These are phyloP conservation scores for Zostera marina DNA, from an alignment of 116 monocot genomes.

Conservation along the genomic window DNA sequence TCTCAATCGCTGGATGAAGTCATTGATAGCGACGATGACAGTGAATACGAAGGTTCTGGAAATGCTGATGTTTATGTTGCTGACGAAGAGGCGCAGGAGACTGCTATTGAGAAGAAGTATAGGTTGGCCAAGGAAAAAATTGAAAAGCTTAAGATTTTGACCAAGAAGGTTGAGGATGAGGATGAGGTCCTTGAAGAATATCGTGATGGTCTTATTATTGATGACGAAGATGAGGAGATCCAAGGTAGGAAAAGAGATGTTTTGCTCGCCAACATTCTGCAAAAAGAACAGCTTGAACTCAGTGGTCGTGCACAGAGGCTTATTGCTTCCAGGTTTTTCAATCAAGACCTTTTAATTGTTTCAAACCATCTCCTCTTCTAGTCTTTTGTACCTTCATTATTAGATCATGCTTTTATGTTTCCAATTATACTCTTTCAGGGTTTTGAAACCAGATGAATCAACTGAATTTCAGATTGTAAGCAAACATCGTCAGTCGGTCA, in stretches of 20 bases:
- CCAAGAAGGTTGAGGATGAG: slow-evolving; percentile 13
- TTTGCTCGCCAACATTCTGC: slow-evolving; percentile 52
- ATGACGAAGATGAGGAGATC: slow-evolving; percentile 25
- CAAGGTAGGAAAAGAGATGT: slow-evolving; percentile 42
- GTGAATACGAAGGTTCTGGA: slow-evolving; percentile 6
- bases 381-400: background rate
- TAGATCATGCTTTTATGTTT: background rate
- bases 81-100: slow-evolving; percentile 30
- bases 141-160: slow-evolving; percentile 25
- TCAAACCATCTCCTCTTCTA: background rate
- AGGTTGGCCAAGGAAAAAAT: slow-evolving; percentile 61
- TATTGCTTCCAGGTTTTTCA: slow-evolving; percentile 47
- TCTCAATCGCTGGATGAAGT: slow-evolving; percentile 28
- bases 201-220: slow-evolving; percentile 13
- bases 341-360: background rate
- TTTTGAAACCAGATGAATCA: slow-evolving; percentile 32
- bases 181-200: slow-evolving; percentile 10
- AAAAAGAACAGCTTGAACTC: slow-evolving; percentile 68
- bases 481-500: slow-evolving; percentile 76
- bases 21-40: slow-evolving; percentile 29
- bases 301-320: slow-evolving; percentile 48
- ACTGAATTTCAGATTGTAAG: slow-evolving; percentile 40
- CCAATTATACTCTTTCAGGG: slow-evolving; percentile 19
- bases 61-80: background rate
- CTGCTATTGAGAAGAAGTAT: slow-evolving; percentile 51